These are phyloP conservation scores for Pycnococcus provasolii DNA, from an alignment of 139 green algal genomes.

Conservation along the genomic window DNA sequence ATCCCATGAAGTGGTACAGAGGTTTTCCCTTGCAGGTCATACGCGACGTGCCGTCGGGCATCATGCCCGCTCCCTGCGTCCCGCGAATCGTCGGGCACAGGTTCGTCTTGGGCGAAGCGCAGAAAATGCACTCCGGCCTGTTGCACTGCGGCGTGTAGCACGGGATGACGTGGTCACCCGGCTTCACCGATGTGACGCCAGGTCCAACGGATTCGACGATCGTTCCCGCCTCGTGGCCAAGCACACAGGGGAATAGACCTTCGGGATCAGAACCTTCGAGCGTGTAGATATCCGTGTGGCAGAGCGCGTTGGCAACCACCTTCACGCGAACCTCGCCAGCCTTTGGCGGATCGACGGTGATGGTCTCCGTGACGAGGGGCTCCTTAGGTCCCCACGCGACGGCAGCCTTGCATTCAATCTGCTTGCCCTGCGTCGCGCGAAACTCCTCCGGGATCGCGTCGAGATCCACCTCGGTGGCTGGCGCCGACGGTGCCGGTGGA, in stretches of 20 bases:
- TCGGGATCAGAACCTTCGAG: conserved; percentile 59
- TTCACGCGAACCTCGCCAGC: conserved; percentile 82
- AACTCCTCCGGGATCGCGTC: not conserved
- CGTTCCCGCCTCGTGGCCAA: conserved; percentile 87
- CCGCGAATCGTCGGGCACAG: conserved; percentile 67
- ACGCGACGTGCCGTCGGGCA: conserved; percentile 68
- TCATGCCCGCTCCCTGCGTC: conserved; percentile 82
- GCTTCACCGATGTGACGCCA: conserved; percentile 42
- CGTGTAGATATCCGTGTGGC: conserved; percentile 91
- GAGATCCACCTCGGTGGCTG: not conserved
- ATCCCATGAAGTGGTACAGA: conserved; percentile 98
- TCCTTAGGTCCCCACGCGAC: conserved; percentile 69
- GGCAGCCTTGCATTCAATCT: conserved; percentile 80
- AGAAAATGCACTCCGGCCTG: not conserved
- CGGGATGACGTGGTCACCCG: conserved; percentile 82
- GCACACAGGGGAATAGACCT: conserved; percentile 89
- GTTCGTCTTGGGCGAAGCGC: conserved; percentile 61
- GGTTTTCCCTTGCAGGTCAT: conserved; percentile 62
- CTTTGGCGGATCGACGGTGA: conserved; percentile 70
- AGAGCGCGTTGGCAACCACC: conserved; percentile 58
- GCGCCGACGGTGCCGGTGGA: no score
- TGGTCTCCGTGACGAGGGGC: conserved; percentile 65
- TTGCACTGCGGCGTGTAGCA: conserved; percentile 51
- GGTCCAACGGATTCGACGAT: conserved; percentile 83
- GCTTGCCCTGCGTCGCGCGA: conserved; percentile 33